Evolutionary conservation across 2,329 filamentous ascomycete species (phyloP).

Genomic region (Colletotrichum sp.): DNA sequence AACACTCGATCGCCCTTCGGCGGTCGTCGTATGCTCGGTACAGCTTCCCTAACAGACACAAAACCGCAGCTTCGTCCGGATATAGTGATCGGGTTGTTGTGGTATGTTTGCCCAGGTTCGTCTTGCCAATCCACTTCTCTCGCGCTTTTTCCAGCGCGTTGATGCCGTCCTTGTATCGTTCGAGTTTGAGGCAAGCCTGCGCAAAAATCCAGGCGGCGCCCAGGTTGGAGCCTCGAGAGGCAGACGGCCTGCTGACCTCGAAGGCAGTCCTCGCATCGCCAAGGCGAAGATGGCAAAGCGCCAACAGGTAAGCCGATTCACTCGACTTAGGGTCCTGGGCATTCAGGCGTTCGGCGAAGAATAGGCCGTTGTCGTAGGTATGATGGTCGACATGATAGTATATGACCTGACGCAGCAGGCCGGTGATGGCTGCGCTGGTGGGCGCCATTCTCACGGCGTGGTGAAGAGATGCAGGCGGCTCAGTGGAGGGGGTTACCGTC

Average conservation of each 20-base stretch:
- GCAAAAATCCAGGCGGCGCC: slow-evolving; percentile 93
- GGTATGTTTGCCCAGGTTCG: slow-evolving; percentile 82
- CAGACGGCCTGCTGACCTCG: slow-evolving; percentile 77
- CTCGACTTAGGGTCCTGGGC: slow-evolving; percentile 82
- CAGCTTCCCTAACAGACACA: slow-evolving; percentile 85
- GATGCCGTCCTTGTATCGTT: slow-evolving; percentile 81
- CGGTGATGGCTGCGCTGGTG: slow-evolving; percentile 52
- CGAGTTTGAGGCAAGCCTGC: slow-evolving; percentile 82
- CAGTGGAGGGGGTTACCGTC: slow-evolving; percentile 14
- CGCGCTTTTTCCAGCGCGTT: slow-evolving; percentile 83
- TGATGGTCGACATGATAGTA: slow-evolving; percentile 86
- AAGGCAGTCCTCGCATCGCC: slow-evolving; percentile 86
- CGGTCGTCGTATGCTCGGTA: slow-evolving; percentile 83
- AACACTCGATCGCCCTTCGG: slow-evolving; percentile 83
- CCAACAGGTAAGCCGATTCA: slow-evolving; percentile 83
- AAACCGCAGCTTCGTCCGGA: slow-evolving; percentile 85
- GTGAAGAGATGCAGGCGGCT: background rate
- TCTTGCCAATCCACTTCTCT: slow-evolving; percentile 76
- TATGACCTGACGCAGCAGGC: slow-evolving; percentile 63
- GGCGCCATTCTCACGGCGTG: slow-evolving; percentile 52
- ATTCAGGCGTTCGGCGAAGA: slow-evolving; percentile 85
- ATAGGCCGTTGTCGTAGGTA: slow-evolving; percentile 87
- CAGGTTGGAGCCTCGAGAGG: slow-evolving; percentile 74
- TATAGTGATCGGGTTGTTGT: slow-evolving; percentile 75
- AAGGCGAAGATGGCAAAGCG: slow-evolving; percentile 83